Percentiles rank a stretch among this genome's conserved stretches.
These are phyloP conservation scores for Podila epigama DNA, from an alignment of 192 early-diverging fungal genomes.

Conservation along the genomic window DNA sequence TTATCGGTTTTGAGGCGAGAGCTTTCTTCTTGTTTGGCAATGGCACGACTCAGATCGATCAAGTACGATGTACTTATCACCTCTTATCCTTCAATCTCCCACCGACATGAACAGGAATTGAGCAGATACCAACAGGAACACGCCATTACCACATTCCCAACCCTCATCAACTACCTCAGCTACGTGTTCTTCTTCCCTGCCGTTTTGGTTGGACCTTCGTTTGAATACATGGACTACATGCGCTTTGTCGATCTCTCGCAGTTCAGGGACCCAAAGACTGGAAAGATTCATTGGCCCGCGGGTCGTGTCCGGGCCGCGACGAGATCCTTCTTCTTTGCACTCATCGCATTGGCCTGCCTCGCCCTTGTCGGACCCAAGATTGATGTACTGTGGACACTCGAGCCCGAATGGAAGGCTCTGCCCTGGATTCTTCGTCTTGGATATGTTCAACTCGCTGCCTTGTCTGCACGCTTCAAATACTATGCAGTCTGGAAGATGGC, in stretches of 20 bases:
- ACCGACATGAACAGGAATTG: slow-evolving; percentile 52
- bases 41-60: not conserved
- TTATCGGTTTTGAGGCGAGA: too few species aligned
- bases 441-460: slow-evolving; percentile 67
- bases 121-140: slow-evolving; percentile 71
- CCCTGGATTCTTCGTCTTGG: slow-evolving; percentile 53
- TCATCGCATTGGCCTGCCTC: slow-evolving; percentile 41
- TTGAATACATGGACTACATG: slow-evolving; percentile 74
- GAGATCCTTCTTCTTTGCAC: slow-evolving; percentile 35
- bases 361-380: slow-evolving; percentile 49
- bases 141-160: slow-evolving; percentile 67
- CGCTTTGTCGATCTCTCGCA: slow-evolving; percentile 53
- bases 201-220: slow-evolving; percentile 86
- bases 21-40: not conserved
- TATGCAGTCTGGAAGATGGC: slow-evolving; percentile 93
- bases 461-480: slow-evolving; percentile 78
- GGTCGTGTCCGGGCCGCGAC: slow-evolving; percentile 30
- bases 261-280: slow-evolving; percentile 38
- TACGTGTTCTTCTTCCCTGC: slow-evolving; percentile 91
- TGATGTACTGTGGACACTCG: slow-evolving; percentile 28
- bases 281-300: slow-evolving; percentile 43
- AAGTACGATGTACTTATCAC: not conserved
- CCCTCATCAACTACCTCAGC: slow-evolving; percentile 80
- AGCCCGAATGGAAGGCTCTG: slow-evolving; percentile 37
- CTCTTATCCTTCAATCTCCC: not conserved